phyloP scores from a whole-genome alignment of 2,329 filamentous ascomycete genomes.

The Didymella segeticola region DNA sequence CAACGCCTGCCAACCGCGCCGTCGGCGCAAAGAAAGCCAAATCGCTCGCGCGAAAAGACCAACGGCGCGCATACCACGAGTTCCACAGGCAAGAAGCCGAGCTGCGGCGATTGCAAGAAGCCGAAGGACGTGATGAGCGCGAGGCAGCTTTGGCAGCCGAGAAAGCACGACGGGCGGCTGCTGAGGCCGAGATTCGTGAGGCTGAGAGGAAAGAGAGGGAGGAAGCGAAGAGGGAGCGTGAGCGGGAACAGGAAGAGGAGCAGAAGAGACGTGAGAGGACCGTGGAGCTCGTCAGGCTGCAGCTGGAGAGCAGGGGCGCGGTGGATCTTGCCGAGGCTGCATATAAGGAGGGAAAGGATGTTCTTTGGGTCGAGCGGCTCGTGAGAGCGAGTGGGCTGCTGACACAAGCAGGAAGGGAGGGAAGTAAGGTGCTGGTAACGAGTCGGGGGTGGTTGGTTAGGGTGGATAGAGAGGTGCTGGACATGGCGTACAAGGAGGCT shows the following conservation, averaged over 20 bases:
- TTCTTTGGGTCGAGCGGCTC: slow-evolving; percentile 53
- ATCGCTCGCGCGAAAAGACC: slow-evolving; percentile 54
- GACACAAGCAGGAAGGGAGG: slow-evolving; percentile 33
- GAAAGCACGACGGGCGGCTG: slow-evolving; percentile 49
- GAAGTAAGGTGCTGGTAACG: slow-evolving; percentile 50
- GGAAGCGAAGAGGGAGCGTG: slow-evolving; percentile 46
- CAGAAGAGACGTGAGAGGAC: slow-evolving; percentile 37
- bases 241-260: slow-evolving; percentile 48
- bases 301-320: slow-evolving; percentile 28
- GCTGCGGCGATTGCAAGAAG: slow-evolving; percentile 52
- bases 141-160: slow-evolving; percentile 52
- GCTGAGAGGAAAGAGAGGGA: slow-evolving; percentile 51
- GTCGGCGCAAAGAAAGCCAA: slow-evolving; percentile 60
- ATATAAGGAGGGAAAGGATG: slow-evolving; percentile 50
- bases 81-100: slow-evolving; percentile 58
- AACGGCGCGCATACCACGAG: slow-evolving; percentile 56
- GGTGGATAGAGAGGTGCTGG: slow-evolving; percentile 50
- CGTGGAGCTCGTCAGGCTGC: slow-evolving; percentile 36
- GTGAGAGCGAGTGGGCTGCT: slow-evolving; percentile 52
- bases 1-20: slow-evolving; percentile 38
- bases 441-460: slow-evolving; percentile 53
- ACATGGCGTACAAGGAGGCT: slow-evolving; percentile 47
- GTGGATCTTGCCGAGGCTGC: slow-evolving; percentile 52
- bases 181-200: slow-evolving; percentile 53
- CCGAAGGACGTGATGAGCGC: slow-evolving; percentile 53